These are phyloP conservation scores for Zanthoxylum bungeanum DNA, from an alignment of 345 rosid species.

Conservation along the genomic window DNA sequence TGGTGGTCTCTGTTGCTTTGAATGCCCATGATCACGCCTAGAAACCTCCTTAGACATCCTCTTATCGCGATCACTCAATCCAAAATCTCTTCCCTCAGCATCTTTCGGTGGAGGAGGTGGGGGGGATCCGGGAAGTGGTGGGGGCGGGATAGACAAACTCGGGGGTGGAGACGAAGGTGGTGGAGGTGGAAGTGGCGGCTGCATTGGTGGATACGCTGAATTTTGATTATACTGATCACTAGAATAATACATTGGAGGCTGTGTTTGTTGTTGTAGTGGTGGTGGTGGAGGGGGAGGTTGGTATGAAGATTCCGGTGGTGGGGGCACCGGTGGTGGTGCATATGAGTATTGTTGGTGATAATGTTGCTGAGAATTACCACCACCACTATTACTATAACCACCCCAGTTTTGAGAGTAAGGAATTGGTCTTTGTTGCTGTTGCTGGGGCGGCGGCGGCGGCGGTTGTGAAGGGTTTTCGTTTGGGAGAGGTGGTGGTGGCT, in stretches of 20 bases:
- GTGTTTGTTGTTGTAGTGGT: slow-evolving; percentile 37
- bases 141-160: slow-evolving; percentile 53
- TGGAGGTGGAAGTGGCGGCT: slow-evolving; percentile 52
- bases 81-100: slow-evolving; percentile 22
- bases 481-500: slow-evolving; percentile 31
- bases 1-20: slow-evolving; percentile 46
- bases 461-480: slow-evolving; percentile 24
- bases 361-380: slow-evolving; percentile 3
- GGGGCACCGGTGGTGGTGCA: slow-evolving; percentile 56
- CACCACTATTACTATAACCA: slow-evolving; percentile 8
- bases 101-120: slow-evolving; percentile 72
- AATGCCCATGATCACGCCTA: slow-evolving; percentile 50
- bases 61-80: slow-evolving; percentile 38
- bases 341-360: background rate
- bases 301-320: slow-evolving; percentile 55
- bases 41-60: slow-evolving; percentile 28
- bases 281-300: slow-evolving; percentile 51
- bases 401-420: slow-evolving; percentile 37
- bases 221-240: slow-evolving; percentile 42
- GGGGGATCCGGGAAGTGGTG: slow-evolving; percentile 89
- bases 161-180: slow-evolving; percentile 62
- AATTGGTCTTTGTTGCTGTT: slow-evolving; percentile 18
- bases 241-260: slow-evolving; percentile 45
- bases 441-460: slow-evolving; percentile 22
- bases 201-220: slow-evolving; percentile 47